These are phyloP conservation scores for Cordia subcordata DNA, from an alignment of 257 asterid species.

Conservation along the genomic window DNA sequence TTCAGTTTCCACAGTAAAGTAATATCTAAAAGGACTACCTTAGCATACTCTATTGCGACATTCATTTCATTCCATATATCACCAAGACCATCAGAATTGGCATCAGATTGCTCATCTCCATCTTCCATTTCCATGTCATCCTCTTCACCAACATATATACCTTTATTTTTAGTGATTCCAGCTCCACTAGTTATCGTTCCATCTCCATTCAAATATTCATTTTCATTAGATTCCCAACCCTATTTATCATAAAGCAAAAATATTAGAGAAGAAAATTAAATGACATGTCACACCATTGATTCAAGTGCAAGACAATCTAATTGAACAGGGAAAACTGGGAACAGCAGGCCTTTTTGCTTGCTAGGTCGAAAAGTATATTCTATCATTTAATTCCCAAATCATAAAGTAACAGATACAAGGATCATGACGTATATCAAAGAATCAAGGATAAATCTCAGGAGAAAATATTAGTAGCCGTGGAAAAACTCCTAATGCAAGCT, in stretches of 20 bases:
- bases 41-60: slow-evolving; percentile 64
- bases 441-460: too few species aligned
- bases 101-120: not conserved
- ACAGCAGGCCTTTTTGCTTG: too few species aligned
- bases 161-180: slow-evolving; percentile 29
- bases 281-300: not conserved
- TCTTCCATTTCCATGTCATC: slow-evolving; percentile 9
- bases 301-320: not conserved
- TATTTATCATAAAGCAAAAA: not conserved
- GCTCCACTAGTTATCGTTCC: slow-evolving; percentile 7
- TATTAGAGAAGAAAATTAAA: not conserved
- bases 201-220: not conserved
- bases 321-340: too few species aligned
- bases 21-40: slow-evolving; percentile 44
- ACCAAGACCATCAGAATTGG: slow-evolving; percentile 6
- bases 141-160: slow-evolving; percentile 1
- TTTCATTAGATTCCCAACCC: not conserved
- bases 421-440: too few species aligned
- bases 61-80: slow-evolving; percentile 82
- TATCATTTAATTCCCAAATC: too few species aligned
- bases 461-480: too few species aligned
- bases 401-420: too few species aligned
- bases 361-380: too few species aligned
- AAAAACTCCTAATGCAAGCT: too few species aligned
- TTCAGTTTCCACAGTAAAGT: not conserved